Evolutionary conservation across 139 green algal species (phyloP).

Genomic region (Asterochloris erici): DNA sequence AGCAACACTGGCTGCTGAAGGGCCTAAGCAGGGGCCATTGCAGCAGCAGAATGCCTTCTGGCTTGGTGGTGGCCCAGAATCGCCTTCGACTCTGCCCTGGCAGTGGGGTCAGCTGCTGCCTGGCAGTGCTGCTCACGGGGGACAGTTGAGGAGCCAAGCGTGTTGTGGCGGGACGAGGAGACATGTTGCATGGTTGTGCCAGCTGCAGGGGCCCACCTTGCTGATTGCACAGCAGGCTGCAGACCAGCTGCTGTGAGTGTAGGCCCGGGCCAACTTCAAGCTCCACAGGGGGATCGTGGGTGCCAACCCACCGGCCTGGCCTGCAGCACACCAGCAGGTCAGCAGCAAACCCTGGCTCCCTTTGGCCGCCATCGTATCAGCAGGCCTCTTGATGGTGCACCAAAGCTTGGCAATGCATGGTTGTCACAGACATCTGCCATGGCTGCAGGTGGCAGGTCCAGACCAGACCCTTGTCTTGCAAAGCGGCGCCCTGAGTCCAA

Average conservation of each 20-base stretch:
- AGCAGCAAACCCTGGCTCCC: not conserved
- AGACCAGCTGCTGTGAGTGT: slow-evolving; percentile 22
- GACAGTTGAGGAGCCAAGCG: not conserved
- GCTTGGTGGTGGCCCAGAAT: not conserved
- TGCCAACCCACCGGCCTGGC: slow-evolving; percentile 7
- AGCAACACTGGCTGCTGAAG: too few species aligned
- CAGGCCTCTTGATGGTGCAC: too few species aligned
- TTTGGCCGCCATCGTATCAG: not conserved
- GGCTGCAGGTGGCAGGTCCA: too few species aligned
- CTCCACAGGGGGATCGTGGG: slow-evolving; percentile 36
- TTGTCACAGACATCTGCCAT: too few species aligned
- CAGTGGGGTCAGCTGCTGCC: not conserved
- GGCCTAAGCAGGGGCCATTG: not conserved
- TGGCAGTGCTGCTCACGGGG: not conserved
- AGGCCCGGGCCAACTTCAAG: slow-evolving; percentile 38
- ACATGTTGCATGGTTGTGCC: not conserved
- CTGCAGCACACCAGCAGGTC: not conserved
- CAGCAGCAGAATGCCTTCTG: not conserved
- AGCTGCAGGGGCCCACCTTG: not conserved
- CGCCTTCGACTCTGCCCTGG: not conserved
- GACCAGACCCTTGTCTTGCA: too few species aligned
- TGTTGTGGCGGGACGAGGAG: not conserved
- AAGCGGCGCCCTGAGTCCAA: too few species aligned
- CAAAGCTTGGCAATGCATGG: too few species aligned
- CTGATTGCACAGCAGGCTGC: not conserved